Percentiles rank a stretch among this genome's conserved stretches.
phyloP scores from a whole-genome alignment of 129 eudicot genomes.

The Chrysanthemum seticuspe region DNA sequence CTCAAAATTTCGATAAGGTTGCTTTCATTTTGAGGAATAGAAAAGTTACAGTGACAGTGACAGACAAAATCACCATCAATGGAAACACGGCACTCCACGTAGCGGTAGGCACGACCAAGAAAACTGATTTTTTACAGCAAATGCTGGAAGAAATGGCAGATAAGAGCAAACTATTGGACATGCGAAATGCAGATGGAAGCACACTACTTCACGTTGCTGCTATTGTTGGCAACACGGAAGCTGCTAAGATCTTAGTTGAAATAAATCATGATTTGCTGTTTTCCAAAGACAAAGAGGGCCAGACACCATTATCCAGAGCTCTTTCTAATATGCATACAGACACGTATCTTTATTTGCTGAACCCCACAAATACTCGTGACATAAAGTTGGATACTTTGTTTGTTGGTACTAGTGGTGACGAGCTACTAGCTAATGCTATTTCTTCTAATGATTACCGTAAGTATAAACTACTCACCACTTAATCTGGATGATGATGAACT shows the following conservation, averaged over 20 bases:
- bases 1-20: background rate
- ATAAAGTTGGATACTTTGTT: background rate
- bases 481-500: background rate
- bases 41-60: background rate
- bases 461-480: background rate
- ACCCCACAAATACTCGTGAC: background rate
- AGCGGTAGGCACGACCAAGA: background rate
- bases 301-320: background rate
- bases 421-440: conserved; percentile 1
- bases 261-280: background rate
- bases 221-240: background rate
- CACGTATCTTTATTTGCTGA: conserved; percentile 7
- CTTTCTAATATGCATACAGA: conserved; percentile 13
- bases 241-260: background rate
- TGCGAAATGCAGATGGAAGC: conserved; percentile 10
- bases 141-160: background rate
- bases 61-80: background rate
- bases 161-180: background rate
- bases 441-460: conserved; percentile 11
- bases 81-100: conserved; percentile 13
- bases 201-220: conserved; percentile 16
- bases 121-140: background rate
- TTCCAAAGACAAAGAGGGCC: background rate
- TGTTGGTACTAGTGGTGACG: no score
- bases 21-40: background rate